Conservation (phyloP, 257 asterid species). For the Knoxia roxburghii region DNA sequence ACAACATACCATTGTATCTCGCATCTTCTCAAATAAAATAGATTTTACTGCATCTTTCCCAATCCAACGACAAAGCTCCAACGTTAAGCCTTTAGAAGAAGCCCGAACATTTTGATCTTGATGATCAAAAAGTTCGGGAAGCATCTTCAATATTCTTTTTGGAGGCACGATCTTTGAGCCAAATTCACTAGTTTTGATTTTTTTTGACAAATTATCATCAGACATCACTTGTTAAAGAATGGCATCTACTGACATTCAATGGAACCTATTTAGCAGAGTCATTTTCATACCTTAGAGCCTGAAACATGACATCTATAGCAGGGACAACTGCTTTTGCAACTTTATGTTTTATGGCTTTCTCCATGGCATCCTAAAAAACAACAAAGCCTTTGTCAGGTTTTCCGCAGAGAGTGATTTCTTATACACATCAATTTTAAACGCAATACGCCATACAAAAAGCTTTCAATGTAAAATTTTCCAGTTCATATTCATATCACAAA, state of each 20-base stretch:
- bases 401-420: background rate
- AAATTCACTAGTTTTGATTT: constrained; percentile 69
- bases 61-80: constrained; percentile 99
- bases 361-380: constrained; percentile 94
- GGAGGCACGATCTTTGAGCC: constrained; percentile 94
- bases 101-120: constrained; percentile 99
- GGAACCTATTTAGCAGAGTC: constrained; percentile 4
- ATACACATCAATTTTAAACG: background rate
- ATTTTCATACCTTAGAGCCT: constrained; percentile 75
- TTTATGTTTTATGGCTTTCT: constrained; percentile 94
- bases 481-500: background rate
- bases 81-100: constrained; percentile 89
- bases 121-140: constrained; percentile 98
- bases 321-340: constrained; percentile 99
- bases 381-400: constrained; percentile 8
- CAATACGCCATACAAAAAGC: background rate
- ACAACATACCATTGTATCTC: constrained; percentile 88
- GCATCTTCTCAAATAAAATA: constrained; percentile 93
- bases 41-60: constrained; percentile 98
- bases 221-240: constrained; percentile 11
- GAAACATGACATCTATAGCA: constrained; percentile 99
- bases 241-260: background rate
- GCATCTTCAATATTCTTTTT: constrained; percentile 97
- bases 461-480: background rate
- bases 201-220: constrained; percentile 28